A percentile compares a stretch with the other conserved stretches of the same genome.
phyloP scores from a whole-genome alignment of 371 early-diverging fungal species.

The Mortierella sp. region DNA sequence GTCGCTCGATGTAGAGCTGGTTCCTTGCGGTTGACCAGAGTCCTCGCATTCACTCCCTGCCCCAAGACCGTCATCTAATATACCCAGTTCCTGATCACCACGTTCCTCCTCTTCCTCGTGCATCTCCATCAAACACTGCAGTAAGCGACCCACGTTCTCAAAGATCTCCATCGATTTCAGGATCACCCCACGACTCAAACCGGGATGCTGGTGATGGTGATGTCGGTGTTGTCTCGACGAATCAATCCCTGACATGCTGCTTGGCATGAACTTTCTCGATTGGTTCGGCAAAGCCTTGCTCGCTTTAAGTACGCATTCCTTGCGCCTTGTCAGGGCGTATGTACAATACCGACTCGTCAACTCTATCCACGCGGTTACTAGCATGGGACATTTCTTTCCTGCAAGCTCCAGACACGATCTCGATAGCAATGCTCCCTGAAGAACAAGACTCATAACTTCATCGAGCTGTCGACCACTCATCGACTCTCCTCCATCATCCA shows the following conservation, averaged over 20 bases:
- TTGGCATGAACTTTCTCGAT: neutral
- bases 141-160: slow-evolving; percentile 31
- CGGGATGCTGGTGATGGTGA: slow-evolving; percentile 1
- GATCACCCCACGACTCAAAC: slow-evolving; percentile 25
- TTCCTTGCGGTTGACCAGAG: slow-evolving; percentile 1
- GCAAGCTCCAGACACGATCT: slow-evolving; percentile 35
- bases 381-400: slow-evolving; percentile 35
- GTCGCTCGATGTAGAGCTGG: slow-evolving; percentile 36
- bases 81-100: slow-evolving; percentile 2
- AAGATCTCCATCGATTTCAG: slow-evolving; percentile 46
- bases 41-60: slow-evolving; percentile 9
- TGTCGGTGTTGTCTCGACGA: slow-evolving; percentile 6
- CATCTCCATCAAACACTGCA: slow-evolving; percentile 52
- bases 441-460: slow-evolving; percentile 35
- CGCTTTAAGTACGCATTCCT: slow-evolving; percentile 20
- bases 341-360: slow-evolving; percentile 33
- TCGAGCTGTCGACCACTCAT: slow-evolving; percentile 12
- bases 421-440: slow-evolving; percentile 38
- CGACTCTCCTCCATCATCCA: slow-evolving; percentile 20
- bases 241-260: neutral
- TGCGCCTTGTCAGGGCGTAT: slow-evolving; percentile 25
- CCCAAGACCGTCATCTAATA: neutral
- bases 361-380: slow-evolving; percentile 45
- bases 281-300: slow-evolving; percentile 1
- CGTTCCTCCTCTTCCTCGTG: slow-evolving; percentile 34